A percentile compares a stretch with the other conserved stretches of the same genome.
phyloP scores from a whole-genome alignment of 139 green algal species.

The Mesostigma viride region DNA sequence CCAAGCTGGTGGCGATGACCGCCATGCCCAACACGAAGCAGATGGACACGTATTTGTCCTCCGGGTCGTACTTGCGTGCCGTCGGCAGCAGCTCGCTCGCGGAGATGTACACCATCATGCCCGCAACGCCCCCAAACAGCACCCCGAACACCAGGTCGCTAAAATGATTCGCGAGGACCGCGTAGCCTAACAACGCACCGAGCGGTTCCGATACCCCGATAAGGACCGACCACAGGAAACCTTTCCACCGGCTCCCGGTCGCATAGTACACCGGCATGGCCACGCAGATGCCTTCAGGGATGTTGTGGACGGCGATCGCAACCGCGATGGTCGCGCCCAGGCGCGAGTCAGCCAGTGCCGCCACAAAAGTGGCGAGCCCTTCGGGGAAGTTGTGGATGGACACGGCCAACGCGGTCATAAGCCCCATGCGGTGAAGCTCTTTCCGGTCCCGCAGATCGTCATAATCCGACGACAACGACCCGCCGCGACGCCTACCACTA shows the following conservation, averaged over 20 bases:
- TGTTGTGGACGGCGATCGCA: constrained; percentile 55
- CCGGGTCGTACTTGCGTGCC: constrained; percentile 53
- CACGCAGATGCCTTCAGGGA: constrained; percentile 49
- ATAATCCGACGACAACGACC: no score
- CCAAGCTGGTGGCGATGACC: no score
- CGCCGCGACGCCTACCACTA: no score
- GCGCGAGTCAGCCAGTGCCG: constrained; percentile 30
- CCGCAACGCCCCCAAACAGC: constrained; percentile 41
- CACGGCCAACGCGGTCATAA: constrained; percentile 64
- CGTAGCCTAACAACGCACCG: constrained; percentile 36
- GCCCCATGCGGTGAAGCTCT: constrained; percentile 20
- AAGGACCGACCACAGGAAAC: constrained; percentile 46
- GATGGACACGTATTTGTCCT: no score
- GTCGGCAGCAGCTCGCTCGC: constrained; percentile 59
- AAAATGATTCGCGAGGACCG: constrained; percentile 8
- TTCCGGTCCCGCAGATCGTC: no score
- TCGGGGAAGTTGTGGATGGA: constrained; percentile 66
- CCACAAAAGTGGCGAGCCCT: constrained; percentile 44
- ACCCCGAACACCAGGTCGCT: constrained; percentile 5
- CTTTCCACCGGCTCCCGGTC: constrained; percentile 46
- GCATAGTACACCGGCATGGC: constrained; percentile 76
- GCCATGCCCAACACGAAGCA: no score
- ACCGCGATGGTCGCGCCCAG: constrained; percentile 43
- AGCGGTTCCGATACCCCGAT: constrained; percentile 49
- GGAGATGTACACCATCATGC: constrained; percentile 66